These are phyloP conservation scores for Ceratobasidium sp. DNA, from an alignment of 1,284 basidiomycete species.

Conservation along the genomic window DNA sequence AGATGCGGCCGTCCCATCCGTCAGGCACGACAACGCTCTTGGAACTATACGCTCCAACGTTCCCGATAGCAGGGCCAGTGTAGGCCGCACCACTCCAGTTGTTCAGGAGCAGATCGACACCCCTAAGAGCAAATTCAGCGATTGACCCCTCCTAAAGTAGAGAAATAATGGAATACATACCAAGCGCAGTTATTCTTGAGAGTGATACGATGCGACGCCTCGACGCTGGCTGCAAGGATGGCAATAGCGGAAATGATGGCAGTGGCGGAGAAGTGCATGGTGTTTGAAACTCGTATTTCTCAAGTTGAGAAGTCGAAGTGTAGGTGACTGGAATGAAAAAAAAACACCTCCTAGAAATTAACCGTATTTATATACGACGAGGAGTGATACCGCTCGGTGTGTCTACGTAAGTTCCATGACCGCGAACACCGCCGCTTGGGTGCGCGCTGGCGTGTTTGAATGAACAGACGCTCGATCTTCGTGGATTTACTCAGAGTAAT, in stretches of 20 bases:
- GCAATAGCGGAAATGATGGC: slow-evolving; percentile 8
- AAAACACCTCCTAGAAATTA: too few species aligned
- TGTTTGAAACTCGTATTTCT: too few species aligned
- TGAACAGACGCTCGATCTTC: too few species aligned
- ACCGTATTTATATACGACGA: too few species aligned
- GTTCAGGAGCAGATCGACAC: slow-evolving; percentile 1
- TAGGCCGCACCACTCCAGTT: slow-evolving; percentile 21
- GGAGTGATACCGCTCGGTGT: too few species aligned
- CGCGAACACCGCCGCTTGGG: too few species aligned
- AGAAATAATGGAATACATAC: background rate
- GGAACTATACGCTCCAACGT: slow-evolving; percentile 1
- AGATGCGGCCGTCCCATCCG: slow-evolving; percentile 29
- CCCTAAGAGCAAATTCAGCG: background rate
- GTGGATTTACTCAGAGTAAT: too few species aligned
- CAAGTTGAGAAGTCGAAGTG: too few species aligned
- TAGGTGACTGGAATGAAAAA: too few species aligned
- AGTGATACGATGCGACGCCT: slow-evolving; percentile 19
- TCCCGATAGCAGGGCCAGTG: slow-evolving; percentile 2
- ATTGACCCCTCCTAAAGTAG: background rate
- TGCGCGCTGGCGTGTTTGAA: too few species aligned
- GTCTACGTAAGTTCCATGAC: too few species aligned
- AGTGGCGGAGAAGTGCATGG: slow-evolving; percentile 11
- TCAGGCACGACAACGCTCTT: slow-evolving; percentile 7
- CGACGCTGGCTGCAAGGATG: slow-evolving; percentile 4
- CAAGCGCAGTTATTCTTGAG: background rate